Percentiles rank a stretch among this genome's conserved stretches.
These are phyloP conservation scores for Lyophyllum semitale DNA, from an alignment of 768 basidiomycete species.

Conservation along the genomic window DNA sequence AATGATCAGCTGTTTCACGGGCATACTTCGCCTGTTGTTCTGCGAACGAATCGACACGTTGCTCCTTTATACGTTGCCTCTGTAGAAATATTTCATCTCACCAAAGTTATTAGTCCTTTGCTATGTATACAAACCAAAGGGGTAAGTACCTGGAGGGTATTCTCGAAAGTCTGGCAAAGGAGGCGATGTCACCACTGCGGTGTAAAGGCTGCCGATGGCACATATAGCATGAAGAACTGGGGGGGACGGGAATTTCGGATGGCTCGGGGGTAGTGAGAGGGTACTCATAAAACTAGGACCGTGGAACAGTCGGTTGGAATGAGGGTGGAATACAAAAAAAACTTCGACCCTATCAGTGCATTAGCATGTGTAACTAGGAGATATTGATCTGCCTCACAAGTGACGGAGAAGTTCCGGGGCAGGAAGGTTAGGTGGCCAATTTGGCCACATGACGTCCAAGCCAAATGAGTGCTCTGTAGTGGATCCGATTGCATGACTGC, in stretches of 20 bases:
- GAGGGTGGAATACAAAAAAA: constrained; percentile 80
- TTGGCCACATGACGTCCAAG: constrained; percentile 48
- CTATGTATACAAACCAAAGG: background rate
- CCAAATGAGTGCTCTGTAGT: constrained; percentile 22
- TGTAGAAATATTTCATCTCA: constrained; percentile 58
- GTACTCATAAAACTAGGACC: constrained; percentile 62
- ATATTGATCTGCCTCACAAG: constrained; percentile 45
- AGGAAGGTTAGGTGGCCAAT: constrained; percentile 68
- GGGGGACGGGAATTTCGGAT: constrained; percentile 71
- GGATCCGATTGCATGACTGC: constrained; percentile 14
- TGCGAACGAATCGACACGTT: constrained; percentile 60
- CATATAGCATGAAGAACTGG: constrained; percentile 86
- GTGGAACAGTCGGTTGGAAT: constrained; percentile 73
- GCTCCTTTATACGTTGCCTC: constrained; percentile 43
- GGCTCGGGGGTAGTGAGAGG: constrained; percentile 63
- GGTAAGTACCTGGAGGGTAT: constrained; percentile 42
- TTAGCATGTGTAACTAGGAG: background rate
- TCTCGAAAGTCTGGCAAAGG: constrained; percentile 52
- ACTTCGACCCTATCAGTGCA: constrained; percentile 53
- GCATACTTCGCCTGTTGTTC: constrained; percentile 64
- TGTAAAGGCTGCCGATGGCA: constrained; percentile 76
- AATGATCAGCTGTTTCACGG: constrained; percentile 47
- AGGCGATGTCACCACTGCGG: constrained; percentile 62
- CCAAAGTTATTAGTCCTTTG: constrained; percentile 2
- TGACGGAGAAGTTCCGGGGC: constrained; percentile 63